Base-by-base conservation (phyloP, 176 grass and related monocot genomes). In the Carex cristatella region DNA sequence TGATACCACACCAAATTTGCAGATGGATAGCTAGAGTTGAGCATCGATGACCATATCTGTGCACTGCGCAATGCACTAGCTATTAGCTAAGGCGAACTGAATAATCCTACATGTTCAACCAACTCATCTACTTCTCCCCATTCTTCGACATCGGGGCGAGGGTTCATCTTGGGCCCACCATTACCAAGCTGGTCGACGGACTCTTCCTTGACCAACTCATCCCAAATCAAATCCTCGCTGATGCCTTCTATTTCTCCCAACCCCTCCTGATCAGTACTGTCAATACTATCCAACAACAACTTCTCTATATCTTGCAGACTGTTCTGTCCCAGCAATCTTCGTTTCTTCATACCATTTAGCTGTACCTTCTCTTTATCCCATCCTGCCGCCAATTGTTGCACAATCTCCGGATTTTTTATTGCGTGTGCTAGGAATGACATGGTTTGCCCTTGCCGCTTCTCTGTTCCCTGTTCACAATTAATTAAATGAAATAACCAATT, bases 211-310 rank as follows among this genome's bases (percentile, higher is more conserved):
- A 88, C 75, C 65, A 93, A 65, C 59, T 91, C 88, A 82, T 86
- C 80, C 88, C 91, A 93, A 49, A 93, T 84, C 88, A 84, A 84
- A 82, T 93, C 88, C 51, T 88, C 86, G 10, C 75, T 74, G n/a
- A 80, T 14, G 0, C 13, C 79, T 54, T 38, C 38, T 10, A 66
- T 74, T 3, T 28, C 79, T 12, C 74, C 81, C 10, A 76, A 44
- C 19, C 75, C 67, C 30, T 84, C 72, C 0, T 83, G 23, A 23
- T 23, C 23, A 23, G 23, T 88, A 16, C 82, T 0, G 2, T 80
- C 86, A 18, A 88, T 19, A 74, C 81, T 81, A 53, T 92, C 83
- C 48, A 90, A 86, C 40, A 62, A 46, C 56, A 90, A 65, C 12
- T 48, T 81, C 57, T 90, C 91, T 75, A 53, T 16, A 3, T 59